These are phyloP conservation scores for Ustilago tritici DNA, from an alignment of 1,284 basidiomycete genomes.

Conservation along the genomic window DNA sequence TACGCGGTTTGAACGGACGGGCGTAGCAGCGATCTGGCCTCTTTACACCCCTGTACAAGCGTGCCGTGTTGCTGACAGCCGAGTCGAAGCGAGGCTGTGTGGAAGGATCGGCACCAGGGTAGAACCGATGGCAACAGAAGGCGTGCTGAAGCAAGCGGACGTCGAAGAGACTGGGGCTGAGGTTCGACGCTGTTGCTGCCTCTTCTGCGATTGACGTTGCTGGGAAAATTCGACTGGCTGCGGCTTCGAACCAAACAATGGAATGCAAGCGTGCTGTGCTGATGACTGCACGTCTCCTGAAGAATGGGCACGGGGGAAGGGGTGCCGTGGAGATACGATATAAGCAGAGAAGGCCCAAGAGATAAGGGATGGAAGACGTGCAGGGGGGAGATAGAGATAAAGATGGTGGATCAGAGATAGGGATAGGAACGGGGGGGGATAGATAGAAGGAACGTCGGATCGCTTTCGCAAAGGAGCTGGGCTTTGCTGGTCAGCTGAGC, in stretches of 20 bases:
- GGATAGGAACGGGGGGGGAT: background rate
- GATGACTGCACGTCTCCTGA: conserved; percentile 3
- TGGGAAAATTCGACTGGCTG: conserved; percentile 14
- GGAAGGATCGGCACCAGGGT: background rate
- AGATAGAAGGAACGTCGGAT: conserved; percentile 16
- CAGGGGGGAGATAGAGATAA: conserved; percentile 7
- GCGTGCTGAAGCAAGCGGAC: conserved; percentile 1
- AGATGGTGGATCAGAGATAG: conserved; percentile 36
- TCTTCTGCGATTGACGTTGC: background rate
- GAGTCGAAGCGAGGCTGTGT: background rate
- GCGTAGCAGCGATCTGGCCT: background rate
- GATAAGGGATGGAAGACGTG: conserved; percentile 38
- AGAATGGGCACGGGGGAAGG: conserved; percentile 22
- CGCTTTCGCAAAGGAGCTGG: background rate
- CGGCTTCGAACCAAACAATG: conserved; percentile 6
- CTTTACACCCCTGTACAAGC: background rate
- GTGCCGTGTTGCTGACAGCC: conserved; percentile 1
- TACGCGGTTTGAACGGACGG: background rate
- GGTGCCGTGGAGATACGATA: conserved; percentile 30
- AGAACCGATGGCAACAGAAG: background rate
- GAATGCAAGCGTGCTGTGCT: conserved; percentile 5
- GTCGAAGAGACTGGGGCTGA: background rate
- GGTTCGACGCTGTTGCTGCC: background rate
- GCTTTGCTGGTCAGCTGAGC: conserved; percentile 24
- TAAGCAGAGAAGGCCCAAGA: conserved; percentile 27